Conservation (phyloP, 176 grass and related monocot genomes). For the Rhynchospora breviuscula region DNA sequence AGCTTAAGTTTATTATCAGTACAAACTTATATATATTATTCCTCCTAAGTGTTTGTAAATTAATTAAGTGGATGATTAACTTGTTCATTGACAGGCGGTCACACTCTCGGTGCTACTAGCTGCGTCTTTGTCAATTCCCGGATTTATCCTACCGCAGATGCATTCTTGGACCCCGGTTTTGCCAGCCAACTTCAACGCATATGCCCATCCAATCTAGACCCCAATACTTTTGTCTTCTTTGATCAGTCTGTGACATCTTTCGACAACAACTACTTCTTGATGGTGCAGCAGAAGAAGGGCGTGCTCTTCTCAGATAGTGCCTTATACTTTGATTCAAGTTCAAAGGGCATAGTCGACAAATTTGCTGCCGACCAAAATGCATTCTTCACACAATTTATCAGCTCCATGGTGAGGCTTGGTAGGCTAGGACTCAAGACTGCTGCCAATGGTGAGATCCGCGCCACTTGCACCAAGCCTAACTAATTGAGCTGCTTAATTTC, state of each 20-base stretch:
- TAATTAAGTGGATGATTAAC: no score
- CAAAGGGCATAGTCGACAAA: conserved; percentile 19
- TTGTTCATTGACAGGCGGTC: conserved; percentile 29
- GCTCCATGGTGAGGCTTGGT: conserved; percentile 57
- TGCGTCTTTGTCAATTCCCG: conserved; percentile 50
- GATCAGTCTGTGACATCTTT: conserved; percentile 53
- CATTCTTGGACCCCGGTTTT: conserved; percentile 27
- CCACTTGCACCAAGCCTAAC: conserved; percentile 31
- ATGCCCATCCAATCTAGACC: conserved; percentile 36
- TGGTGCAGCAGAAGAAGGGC: conserved; percentile 40
- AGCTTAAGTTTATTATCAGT: no score
- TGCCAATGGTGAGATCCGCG: conserved; percentile 47
- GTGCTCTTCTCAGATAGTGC: conserved; percentile 53
- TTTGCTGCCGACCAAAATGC: conserved; percentile 40
- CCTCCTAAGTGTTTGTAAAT: no score
- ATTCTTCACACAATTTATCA: conserved; percentile 59
- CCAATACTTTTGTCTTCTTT: conserved; percentile 44
- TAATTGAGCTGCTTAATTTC: background rate
- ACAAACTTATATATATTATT: no score
- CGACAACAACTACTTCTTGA: conserved; percentile 67
- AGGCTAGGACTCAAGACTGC: conserved; percentile 45
- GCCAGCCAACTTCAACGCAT: conserved; percentile 40
- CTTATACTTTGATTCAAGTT: conserved; percentile 32
- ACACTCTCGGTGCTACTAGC: conserved; percentile 61
- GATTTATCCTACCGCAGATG: conserved; percentile 36